Conservation (phyloP, 352 stramenopile genomes). For the Phytophthora crassamura region DNA sequence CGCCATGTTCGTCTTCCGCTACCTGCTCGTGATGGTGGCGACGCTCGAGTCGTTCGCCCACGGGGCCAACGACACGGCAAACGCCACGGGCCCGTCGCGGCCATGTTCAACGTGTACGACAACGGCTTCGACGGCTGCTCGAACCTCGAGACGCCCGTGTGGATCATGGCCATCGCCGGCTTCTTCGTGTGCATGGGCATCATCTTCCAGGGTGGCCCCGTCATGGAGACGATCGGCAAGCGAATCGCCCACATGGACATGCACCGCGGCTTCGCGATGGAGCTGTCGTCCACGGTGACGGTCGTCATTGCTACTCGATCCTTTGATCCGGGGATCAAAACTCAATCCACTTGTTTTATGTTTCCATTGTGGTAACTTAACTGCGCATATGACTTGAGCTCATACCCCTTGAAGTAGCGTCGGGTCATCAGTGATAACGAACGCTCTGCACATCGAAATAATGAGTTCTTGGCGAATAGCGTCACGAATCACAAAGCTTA, state of each 20-base stretch:
- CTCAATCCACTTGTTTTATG: no score
- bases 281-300: constrained; percentile 70
- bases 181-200: constrained; percentile 66
- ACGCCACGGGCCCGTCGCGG: constrained; percentile 69
- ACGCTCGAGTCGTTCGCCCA: constrained; percentile 79
- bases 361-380: no score
- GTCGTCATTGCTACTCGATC: constrained; percentile 58
- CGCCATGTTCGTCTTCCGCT: constrained; percentile 55
- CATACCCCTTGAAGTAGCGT: no score
- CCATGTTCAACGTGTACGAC: constrained; percentile 70
- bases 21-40: constrained; percentile 77
- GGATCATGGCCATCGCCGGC: constrained; percentile 69
- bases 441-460: no score
- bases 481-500: no score
- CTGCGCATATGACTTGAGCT: no score
- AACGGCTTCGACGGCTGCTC: constrained; percentile 35
- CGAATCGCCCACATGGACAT: constrained; percentile 64
- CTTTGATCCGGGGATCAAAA: no score
- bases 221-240: constrained; percentile 54
- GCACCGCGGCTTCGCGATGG: constrained; percentile 71
- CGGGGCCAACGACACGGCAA: constrained; percentile 87
- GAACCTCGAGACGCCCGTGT: constrained; percentile 44
- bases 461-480: no score
- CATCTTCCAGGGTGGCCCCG: no score
- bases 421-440: no score